Evolutionary conservation across 148 eudicot species (phyloP).

Genomic region (Agrostemma githago): DNA sequence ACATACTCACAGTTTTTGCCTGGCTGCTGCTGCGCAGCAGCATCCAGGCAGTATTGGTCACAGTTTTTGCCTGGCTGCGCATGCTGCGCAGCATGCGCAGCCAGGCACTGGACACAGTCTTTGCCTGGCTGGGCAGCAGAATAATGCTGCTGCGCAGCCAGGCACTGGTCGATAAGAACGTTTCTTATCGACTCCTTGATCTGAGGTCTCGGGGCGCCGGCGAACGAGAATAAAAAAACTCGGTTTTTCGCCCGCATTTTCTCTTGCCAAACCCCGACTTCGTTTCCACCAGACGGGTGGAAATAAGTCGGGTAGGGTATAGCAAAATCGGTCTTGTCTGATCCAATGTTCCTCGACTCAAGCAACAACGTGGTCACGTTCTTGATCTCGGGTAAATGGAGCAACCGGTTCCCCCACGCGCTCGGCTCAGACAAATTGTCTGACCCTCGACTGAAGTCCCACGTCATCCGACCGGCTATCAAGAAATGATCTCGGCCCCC

Average conservation of each 20-base stretch:
- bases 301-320: conserved; percentile 81
- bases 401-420: conserved; percentile 60
- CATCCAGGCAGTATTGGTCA: no score
- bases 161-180: conserved; percentile 53
- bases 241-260: conserved; percentile 38
- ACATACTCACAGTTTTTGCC: conserved; percentile 36
- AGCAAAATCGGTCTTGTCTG: conserved; percentile 48
- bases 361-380: conserved; percentile 64
- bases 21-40: background rate
- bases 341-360: conserved; percentile 51
- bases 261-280: conserved; percentile 54
- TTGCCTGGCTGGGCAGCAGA: background rate
- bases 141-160: background rate
- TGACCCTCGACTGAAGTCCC: conserved; percentile 63
- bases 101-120: conserved; percentile 23
- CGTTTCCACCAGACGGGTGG: conserved; percentile 54
- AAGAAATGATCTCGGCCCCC: conserved; percentile 65
- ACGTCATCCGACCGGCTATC: conserved; percentile 64
- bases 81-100: no score
- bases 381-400: conserved; percentile 48
- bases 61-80: no score
- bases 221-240: conserved; percentile 43
- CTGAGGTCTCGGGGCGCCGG: conserved; percentile 54
- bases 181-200: conserved; percentile 38
- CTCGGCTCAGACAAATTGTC: conserved; percentile 21